A percentile compares a stretch with the other conserved stretches of the same genome.
phyloP scores from a whole-genome alignment of 257 asterid genomes.

The Gentiana straminea region DNA sequence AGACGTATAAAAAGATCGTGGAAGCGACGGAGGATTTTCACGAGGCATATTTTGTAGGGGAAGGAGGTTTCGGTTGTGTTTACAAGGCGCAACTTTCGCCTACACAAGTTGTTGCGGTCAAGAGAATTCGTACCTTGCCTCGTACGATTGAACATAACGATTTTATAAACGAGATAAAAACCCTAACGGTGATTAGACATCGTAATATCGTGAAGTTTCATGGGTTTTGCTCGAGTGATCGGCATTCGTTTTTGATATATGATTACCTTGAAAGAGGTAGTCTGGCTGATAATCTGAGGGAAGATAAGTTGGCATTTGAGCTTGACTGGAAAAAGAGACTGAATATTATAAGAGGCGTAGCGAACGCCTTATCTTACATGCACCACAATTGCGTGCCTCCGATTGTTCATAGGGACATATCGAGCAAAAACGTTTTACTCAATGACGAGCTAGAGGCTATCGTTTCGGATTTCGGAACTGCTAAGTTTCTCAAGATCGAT shows the following conservation, averaged over 20 bases:
- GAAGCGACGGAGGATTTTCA: conserved; percentile 20
- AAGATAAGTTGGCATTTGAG: conserved; percentile 12
- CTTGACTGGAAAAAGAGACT: conserved; percentile 25
- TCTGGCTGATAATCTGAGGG: conserved; percentile 8
- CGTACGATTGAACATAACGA: conserved; percentile 5
- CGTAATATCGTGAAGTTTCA: neutral
- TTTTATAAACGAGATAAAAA: conserved; percentile 19
- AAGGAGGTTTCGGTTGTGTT: conserved; percentile 25
- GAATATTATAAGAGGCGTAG: conserved; percentile 1
- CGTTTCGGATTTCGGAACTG: conserved; percentile 33
- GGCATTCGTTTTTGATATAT: neutral
- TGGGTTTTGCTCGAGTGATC: too few relatives aligned
- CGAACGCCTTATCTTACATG: too few relatives aligned
- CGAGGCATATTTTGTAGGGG: conserved; percentile 11
- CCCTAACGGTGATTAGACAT: too few relatives aligned
- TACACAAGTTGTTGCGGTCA: neutral
- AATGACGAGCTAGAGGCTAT: conserved; percentile 26
- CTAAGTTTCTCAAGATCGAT: conserved; percentile 18
- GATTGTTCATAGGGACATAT: conserved; percentile 33
- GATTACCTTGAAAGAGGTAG: conserved; percentile 8
- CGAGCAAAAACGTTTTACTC: conserved; percentile 29
- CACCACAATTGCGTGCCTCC: conserved; percentile 22
- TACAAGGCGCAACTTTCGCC: conserved; percentile 14
- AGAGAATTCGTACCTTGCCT: neutral
- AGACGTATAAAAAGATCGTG: conserved; percentile 17